Conservation (phyloP, 192 early-diverging fungal genomes). For the Backusella morwellensis region DNA sequence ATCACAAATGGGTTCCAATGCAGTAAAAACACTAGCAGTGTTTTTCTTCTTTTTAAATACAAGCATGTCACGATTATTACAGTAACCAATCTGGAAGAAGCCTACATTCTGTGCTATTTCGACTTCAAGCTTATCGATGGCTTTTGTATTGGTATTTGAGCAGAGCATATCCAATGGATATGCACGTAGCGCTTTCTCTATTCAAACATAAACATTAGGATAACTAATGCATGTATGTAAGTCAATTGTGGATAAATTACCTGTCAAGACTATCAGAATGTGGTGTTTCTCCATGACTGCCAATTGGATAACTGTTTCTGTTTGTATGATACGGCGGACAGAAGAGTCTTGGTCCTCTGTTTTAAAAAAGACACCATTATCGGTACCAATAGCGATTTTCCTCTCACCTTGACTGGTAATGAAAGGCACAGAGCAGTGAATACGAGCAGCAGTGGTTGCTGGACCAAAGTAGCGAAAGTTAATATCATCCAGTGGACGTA, state of each 20-base stretch:
- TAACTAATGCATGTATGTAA: background rate
- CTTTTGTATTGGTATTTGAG: constrained; percentile 52
- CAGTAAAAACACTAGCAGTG: constrained; percentile 25
- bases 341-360: constrained; percentile 48
- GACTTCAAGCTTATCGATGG: constrained; percentile 33
- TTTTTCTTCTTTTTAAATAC: constrained; percentile 26
- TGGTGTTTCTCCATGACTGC: constrained; percentile 79
- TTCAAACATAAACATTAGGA: background rate
- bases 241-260: constrained; percentile 31
- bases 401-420: constrained; percentile 38
- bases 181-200: constrained; percentile 66
- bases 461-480: constrained; percentile 35
- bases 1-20: constrained; percentile 28
- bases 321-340: constrained; percentile 53
- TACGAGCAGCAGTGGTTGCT: constrained; percentile 35
- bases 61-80: constrained; percentile 28
- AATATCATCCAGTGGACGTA: constrained; percentile 46
- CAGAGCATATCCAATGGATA: constrained; percentile 79
- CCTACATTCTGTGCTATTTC: constrained; percentile 23
- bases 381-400: constrained; percentile 80
- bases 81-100: constrained; percentile 31
- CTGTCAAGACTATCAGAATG: constrained; percentile 82
- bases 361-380: constrained; percentile 71
- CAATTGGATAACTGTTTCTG: constrained; percentile 81
- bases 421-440: constrained; percentile 55